A percentile compares a stretch with the other conserved stretches of the same genome.
Conservation (phyloP, 257 asterid genomes). For the Nicotiana tabacum region DNA sequence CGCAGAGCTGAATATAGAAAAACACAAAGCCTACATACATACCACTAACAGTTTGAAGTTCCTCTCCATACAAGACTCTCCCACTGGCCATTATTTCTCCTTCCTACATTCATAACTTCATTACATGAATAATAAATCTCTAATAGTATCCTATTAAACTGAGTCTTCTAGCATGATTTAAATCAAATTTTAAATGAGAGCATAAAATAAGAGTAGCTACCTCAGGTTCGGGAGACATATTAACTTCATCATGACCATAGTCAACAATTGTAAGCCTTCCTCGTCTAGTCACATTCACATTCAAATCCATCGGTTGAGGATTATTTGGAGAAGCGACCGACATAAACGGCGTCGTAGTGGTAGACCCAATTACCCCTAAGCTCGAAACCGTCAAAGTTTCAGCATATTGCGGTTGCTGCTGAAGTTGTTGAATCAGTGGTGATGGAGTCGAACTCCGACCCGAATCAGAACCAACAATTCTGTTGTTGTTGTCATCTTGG, state of each 20-base stretch:
- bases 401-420: conserved; percentile 29
- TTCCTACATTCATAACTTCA: conserved; percentile 42
- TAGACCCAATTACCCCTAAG: conserved; percentile 27
- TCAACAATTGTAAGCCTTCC: conserved; percentile 56
- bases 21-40: conserved; percentile 15
- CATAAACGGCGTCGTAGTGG: conserved; percentile 38
- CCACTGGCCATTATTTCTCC: conserved; percentile 56
- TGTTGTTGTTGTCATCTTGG: conserved; percentile 16
- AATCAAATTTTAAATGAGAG: not conserved
- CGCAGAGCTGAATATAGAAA: not conserved
- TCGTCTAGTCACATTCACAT: conserved; percentile 23
- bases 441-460: conserved; percentile 24
- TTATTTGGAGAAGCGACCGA: conserved; percentile 32
- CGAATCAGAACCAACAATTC: conserved; percentile 14
- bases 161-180: not conserved
- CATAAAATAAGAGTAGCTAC: conserved; percentile 22
- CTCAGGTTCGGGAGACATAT: conserved; percentile 90
- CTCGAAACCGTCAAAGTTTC: conserved; percentile 30
- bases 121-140: conserved; percentile 3
- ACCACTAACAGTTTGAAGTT: conserved; percentile 56
- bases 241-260: conserved; percentile 87
- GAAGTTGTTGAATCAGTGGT: conserved; percentile 14
- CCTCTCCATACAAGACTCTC: conserved; percentile 50
- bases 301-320: conserved; percentile 30
- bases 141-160: not conserved